Conservation (phyloP, 768 basidiomycete species). For the Agaricus subrufescens region DNA sequence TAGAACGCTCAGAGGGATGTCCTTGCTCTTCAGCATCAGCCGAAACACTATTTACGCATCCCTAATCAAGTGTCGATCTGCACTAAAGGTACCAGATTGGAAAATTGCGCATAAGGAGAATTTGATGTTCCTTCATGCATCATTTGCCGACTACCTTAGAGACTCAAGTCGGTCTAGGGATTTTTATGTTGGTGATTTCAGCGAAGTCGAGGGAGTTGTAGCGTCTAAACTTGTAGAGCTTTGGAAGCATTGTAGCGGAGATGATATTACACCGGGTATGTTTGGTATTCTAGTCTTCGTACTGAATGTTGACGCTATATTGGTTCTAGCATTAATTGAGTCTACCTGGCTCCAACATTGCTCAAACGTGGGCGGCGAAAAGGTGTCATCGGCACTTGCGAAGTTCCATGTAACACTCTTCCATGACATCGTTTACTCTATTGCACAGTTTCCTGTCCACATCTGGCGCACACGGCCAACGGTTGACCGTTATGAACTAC, state of each 20-base stretch:
- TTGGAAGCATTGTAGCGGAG: not conserved
- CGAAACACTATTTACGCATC: not conserved
- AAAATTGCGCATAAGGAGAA: not conserved
- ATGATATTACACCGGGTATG: too few species aligned
- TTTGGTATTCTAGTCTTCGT: too few species aligned
- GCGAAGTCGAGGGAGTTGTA: not conserved
- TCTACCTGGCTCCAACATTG: too few species aligned
- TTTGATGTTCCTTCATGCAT: slow-evolving; percentile 25
- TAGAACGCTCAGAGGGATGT: not conserved
- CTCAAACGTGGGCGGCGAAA: too few species aligned
- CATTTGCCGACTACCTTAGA: slow-evolving; percentile 21
- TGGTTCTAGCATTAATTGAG: too few species aligned
- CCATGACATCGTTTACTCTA: too few species aligned
- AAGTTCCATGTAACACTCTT: too few species aligned
- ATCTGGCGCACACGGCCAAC: too few species aligned
- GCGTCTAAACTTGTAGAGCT: not conserved
- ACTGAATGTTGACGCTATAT: too few species aligned
- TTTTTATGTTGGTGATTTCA: slow-evolving; percentile 7
- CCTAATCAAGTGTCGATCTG: not conserved
- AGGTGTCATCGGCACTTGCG: too few species aligned
- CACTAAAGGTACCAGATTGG: not conserved
- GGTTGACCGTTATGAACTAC: too few species aligned
- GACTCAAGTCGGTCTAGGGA: not conserved
- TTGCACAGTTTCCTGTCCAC: too few species aligned
- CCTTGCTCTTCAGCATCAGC: not conserved